Evolutionary conservation across 345 rosid genomes (phyloP), one percentile per base, ranked within the genome.

Genomic region (Salix purpurea): DNA sequence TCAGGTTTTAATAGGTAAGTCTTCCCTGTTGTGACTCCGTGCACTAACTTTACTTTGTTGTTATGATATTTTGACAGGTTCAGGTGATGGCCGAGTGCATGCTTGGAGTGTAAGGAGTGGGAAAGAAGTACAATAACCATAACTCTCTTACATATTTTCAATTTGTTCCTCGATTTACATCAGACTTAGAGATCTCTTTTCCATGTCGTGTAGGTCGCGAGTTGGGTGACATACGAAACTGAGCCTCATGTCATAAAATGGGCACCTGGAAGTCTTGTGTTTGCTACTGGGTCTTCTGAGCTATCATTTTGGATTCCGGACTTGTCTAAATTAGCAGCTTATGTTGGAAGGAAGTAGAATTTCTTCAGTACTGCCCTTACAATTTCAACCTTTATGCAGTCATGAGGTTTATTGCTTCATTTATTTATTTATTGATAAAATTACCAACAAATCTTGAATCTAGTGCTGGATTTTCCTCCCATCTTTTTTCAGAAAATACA

Each of bases 181-280:
- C 48, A 8, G 28, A 19, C 50, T 3, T 16, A 13, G 23, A 28
- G 4, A 72, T 44, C 28, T 78, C 44, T 36, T 62, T 70, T 65
- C 40, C 19, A 11, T 69, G 70, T 15, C 7, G 6, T 42, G 21
- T 69, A 94, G 99, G 96, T 92, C 69, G 89, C 92, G 71, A 91
- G 88, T 85, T 94, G 99, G 97, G 84, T 91, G 87, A 90, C 89
- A 71, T 61, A 86, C n/a, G 92, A 88, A 28, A 86, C 80, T 6
- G 98, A 90, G 83, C 88, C 98, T 56, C 95, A 91, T 24, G 90
- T 89, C 7, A 89, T 96, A 68, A 96, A 90, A 81, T 96, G 99
- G 98, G 90, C 92, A 16, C 95, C 96, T n/a, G 98, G 98, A 83
- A 90, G 83, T 73, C 98, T 93, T 44, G 91, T 91, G 97, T 91